Evolutionary conservation across 2,329 filamentous ascomycete genomes (phyloP).

Genomic region (Dactylellina parvicollis): DNA sequence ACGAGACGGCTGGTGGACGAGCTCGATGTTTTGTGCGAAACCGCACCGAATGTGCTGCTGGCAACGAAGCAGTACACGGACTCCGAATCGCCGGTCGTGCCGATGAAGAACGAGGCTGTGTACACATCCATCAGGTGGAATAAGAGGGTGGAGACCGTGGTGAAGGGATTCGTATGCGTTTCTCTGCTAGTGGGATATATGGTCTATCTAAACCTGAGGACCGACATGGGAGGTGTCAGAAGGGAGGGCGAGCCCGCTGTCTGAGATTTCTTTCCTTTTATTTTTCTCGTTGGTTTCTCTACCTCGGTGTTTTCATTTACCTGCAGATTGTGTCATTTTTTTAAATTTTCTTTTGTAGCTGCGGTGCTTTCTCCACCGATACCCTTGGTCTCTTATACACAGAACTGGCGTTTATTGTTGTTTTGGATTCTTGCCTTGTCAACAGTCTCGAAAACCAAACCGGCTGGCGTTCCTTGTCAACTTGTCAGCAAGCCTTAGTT

Average conservation of each 20-base stretch:
- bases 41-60: constrained; percentile 23
- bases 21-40: constrained; percentile 38
- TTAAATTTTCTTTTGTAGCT: neutral
- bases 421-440: neutral
- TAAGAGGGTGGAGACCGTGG: constrained; percentile 22
- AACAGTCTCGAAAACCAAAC: neutral
- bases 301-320: neutral
- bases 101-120: neutral
- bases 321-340: no score
- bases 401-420: constrained; percentile 13
- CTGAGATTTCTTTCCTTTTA: constrained; percentile 5
- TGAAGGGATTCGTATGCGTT: constrained; percentile 32
- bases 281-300: neutral
- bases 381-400: constrained; percentile 27
- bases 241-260: constrained; percentile 11
- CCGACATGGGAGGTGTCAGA: neutral
- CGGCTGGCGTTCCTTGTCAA: neutral
- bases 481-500: no score
- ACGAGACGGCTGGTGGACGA: constrained; percentile 47
- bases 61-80: constrained; percentile 52
- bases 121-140: constrained; percentile 10
- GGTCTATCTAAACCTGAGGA: constrained; percentile 20
- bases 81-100: constrained; percentile 24
- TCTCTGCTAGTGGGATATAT: constrained; percentile 31
- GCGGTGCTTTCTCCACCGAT: constrained; percentile 6